Percentiles rank a stretch among this genome's conserved stretches.
phyloP scores from a whole-genome alignment of 164 flowering plant genomes.

The Nelumbo lutea region DNA sequence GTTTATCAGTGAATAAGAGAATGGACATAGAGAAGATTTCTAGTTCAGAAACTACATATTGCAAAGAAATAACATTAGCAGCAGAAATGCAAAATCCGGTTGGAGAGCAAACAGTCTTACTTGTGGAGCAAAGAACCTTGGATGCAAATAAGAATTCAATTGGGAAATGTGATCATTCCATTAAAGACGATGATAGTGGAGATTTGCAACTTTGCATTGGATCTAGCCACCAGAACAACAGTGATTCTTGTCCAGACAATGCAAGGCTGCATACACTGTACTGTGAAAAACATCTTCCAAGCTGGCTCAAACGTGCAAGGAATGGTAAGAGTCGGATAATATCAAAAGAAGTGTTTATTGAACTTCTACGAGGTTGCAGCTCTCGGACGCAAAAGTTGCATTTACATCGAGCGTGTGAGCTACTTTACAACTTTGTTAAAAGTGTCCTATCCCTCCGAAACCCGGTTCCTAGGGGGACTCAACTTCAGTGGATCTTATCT shows the following conservation, averaged over 20 bases:
- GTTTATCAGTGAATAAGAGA: constrained; percentile 36
- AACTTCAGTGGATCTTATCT: constrained; percentile 77
- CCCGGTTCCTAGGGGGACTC: constrained; percentile 73
- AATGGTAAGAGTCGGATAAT: constrained; percentile 86
- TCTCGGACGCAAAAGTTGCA: constrained; percentile 55
- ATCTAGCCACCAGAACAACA: constrained; percentile 26
- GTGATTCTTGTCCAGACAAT: constrained; percentile 48
- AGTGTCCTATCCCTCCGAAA: constrained; percentile 61
- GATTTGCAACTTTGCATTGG: constrained; percentile 55
- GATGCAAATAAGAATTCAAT: constrained; percentile 21
- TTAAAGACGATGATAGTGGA: constrained; percentile 14
- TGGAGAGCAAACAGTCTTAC: constrained; percentile 29
- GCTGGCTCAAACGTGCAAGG: constrained; percentile 93
- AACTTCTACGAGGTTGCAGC: constrained; percentile 54
- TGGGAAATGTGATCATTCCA: constrained; percentile 28
- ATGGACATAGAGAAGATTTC: constrained; percentile 41
- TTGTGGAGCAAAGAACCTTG: constrained; percentile 21
- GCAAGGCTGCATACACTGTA: constrained; percentile 66
- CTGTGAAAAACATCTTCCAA: constrained; percentile 88
- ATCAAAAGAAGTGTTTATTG: constrained; percentile 76
- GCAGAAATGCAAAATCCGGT: constrained; percentile 35
- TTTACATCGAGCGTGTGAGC: constrained; percentile 84
- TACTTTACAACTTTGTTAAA: constrained; percentile 72
- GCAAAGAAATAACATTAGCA: constrained; percentile 35
- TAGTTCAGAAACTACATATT: constrained; percentile 21